These are phyloP conservation scores for Zanthoxylum bungeanum DNA, from an alignment of 345 rosid genomes.

Conservation along the genomic window DNA sequence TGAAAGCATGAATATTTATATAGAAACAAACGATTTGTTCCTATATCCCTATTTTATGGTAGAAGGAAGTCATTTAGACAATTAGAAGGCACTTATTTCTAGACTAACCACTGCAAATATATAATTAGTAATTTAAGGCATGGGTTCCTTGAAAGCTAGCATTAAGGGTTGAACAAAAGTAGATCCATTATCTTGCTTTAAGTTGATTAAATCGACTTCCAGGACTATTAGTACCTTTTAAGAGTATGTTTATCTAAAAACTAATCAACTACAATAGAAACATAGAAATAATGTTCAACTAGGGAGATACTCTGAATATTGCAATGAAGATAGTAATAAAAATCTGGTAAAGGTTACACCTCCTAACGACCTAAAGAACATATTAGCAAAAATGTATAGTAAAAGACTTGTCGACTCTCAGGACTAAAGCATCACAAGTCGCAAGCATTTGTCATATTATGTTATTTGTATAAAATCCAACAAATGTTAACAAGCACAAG, in stretches of 20 bases:
- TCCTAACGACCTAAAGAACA: neutral
- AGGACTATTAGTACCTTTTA: neutral
- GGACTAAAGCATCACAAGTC: too few species aligned
- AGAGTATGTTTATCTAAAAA: too few species aligned
- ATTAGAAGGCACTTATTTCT: neutral
- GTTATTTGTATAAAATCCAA: neutral
- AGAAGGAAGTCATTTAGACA: neutral
- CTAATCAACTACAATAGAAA: neutral
- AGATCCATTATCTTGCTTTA: neutral
- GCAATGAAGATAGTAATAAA: neutral
- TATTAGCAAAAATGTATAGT: neutral
- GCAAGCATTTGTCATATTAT: too few species aligned
- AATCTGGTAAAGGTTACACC: neutral
- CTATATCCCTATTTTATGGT: neutral
- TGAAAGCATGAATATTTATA: neutral
- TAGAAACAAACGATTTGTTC: neutral
- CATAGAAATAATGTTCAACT: neutral
- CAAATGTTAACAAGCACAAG: neutral
- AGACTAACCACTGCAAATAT: neutral
- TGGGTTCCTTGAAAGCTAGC: neutral
- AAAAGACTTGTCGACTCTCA: neutral
- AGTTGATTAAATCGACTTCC: neutral
- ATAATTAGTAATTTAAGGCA: too few species aligned
- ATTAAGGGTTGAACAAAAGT: neutral
- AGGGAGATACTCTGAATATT: neutral